Percentiles rank a stretch among this genome's conserved stretches.
phyloP scores from a whole-genome alignment of 129 eudicot species.

The Centrapalus pauciflorus region DNA sequence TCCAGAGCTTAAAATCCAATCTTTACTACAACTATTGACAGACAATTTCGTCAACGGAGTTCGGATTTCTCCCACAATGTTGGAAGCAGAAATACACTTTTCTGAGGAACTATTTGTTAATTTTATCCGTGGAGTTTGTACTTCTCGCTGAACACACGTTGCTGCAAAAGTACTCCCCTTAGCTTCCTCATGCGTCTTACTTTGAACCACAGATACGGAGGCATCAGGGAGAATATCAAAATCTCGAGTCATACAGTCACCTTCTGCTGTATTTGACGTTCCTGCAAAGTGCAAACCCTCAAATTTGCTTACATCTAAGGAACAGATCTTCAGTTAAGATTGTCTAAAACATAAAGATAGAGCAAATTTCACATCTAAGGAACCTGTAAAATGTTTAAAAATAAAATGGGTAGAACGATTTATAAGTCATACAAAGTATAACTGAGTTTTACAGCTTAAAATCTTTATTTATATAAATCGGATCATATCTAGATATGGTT shows the following conservation, averaged over 20 bases:
- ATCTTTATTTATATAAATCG: too few relatives aligned
- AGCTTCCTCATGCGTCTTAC: constrained; percentile 20
- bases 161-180: constrained; percentile 8
- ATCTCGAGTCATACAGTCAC: constrained; percentile 16
- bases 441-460: too few relatives aligned
- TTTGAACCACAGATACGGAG: constrained; percentile 15
- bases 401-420: too few relatives aligned
- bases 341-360: too few relatives aligned
- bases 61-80: constrained; percentile 29
- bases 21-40: constrained; percentile 47
- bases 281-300: constrained; percentile 50
- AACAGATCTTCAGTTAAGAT: too few relatives aligned
- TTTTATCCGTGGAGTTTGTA: constrained; percentile 18
- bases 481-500: too few relatives aligned
- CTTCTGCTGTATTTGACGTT: constrained; percentile 11
- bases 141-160: constrained; percentile 16
- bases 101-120: not conserved
- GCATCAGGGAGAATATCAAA: constrained; percentile 18
- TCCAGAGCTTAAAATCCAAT: constrained; percentile 60
- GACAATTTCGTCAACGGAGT: constrained; percentile 47
- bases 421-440: too few relatives aligned
- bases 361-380: too few relatives aligned
- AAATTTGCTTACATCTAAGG: too few relatives aligned
- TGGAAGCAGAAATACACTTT: constrained; percentile 21
- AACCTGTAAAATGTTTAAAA: too few relatives aligned